phyloP scores from a whole-genome alignment of 495 filamentous ascomycete genomes.

The Choiromyces venosus region DNA sequence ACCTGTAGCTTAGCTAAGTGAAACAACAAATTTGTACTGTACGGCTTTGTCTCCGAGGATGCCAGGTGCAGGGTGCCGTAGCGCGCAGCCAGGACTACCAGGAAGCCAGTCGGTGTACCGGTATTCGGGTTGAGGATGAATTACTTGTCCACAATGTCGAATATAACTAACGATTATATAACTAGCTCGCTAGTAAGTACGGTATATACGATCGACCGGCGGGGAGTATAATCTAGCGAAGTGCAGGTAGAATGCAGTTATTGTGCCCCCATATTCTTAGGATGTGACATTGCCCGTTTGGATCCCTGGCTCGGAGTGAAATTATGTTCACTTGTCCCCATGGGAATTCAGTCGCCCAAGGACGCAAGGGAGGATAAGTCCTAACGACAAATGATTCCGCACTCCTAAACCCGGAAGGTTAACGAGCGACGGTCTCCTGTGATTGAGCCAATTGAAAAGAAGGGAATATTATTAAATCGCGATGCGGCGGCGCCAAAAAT shows the following conservation, averaged over 20 bases:
- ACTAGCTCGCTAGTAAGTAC: not conserved
- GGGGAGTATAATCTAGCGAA: not conserved
- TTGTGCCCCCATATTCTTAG: not conserved
- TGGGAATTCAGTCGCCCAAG: not conserved
- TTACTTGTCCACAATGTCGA: not conserved
- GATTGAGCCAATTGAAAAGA: not conserved
- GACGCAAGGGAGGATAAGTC: not conserved
- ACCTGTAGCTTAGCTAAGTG: not conserved
- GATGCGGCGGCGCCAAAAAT: not conserved
- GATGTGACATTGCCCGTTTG: not conserved
- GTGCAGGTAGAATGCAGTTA: not conserved
- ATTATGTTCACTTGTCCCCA: not conserved
- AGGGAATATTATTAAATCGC: not conserved
- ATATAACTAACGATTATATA: not conserved
- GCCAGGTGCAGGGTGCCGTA: not conserved
- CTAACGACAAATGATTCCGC: not conserved
- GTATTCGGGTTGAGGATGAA: not conserved
- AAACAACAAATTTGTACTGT: not conserved
- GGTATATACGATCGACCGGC: not conserved
- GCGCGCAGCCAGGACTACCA: not conserved
- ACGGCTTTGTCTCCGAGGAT: not conserved
- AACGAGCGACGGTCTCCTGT: not conserved
- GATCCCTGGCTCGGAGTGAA: not conserved
- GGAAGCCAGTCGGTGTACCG: not conserved
- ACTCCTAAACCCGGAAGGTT: not conserved